Conservation (phyloP, 2,329 filamentous ascomycete species). For the Penicillium palitans region DNA sequence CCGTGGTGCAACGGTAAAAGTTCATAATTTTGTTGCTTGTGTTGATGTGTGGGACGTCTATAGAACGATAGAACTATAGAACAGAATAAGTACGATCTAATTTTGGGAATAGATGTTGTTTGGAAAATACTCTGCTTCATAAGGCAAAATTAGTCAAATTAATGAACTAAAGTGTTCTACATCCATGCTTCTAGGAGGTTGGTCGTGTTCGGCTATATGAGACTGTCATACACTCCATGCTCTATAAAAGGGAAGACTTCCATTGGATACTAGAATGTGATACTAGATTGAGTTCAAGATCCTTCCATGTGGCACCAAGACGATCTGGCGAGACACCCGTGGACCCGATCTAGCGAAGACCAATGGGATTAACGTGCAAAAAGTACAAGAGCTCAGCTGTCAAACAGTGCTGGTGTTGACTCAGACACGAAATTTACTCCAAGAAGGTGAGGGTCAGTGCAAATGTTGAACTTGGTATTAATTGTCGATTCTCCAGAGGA, state of each 20-base stretch:
- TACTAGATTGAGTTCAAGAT: slow-evolving; percentile 8
- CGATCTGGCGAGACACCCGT: background rate
- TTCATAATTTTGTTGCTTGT: background rate
- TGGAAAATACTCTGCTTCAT: background rate
- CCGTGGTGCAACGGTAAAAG: background rate
- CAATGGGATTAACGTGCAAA: background rate
- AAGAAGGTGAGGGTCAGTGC: background rate
- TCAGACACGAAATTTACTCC: background rate
- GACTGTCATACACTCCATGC: background rate
- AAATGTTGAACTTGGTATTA: slow-evolving; percentile 11
- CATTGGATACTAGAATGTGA: background rate
- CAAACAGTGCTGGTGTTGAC: background rate
- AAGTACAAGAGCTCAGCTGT: background rate
- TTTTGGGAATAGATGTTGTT: background rate
- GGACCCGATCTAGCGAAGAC: background rate
- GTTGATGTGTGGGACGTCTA: background rate
- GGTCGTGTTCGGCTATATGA: background rate
- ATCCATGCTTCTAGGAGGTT: background rate
- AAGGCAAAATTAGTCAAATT: background rate
- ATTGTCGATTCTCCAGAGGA: slow-evolving; percentile 15
- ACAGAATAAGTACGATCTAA: background rate
- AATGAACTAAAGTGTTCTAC: background rate
- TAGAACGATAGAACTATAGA: background rate
- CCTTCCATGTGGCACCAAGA: background rate
- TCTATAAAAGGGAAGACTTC: background rate